These are phyloP conservation scores for Phialocephala sp. DNA, from an alignment of 2,329 filamentous ascomycete species.

Conservation along the genomic window DNA sequence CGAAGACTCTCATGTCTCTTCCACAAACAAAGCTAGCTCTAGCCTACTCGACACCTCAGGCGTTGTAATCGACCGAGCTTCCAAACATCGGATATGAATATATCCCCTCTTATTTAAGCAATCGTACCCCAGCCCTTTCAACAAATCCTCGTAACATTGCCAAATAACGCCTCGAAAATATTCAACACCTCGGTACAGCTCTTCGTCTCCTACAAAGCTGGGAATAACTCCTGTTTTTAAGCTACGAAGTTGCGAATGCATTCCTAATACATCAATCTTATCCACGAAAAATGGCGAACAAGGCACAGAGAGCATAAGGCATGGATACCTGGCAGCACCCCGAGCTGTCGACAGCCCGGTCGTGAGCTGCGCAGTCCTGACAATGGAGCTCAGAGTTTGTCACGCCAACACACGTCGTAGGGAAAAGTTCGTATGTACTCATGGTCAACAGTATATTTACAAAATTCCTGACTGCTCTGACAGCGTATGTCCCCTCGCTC, in stretches of 20 bases:
- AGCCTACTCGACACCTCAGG: neutral
- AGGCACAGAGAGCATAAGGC: neutral
- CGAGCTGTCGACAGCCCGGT: no score
- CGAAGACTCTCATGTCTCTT: neutral
- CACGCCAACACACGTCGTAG: no score
- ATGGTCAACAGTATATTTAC: slow-evolving; percentile 12
- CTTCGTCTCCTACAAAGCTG: neutral
- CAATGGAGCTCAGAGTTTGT: no score
- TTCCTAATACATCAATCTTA: neutral
- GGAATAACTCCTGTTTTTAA: neutral
- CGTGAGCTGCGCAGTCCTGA: no score
- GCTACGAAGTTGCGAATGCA: neutral
- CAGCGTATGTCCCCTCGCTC: neutral
- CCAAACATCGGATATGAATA: neutral
- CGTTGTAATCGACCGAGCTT: neutral
- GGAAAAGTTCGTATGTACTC: neutral
- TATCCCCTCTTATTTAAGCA: neutral
- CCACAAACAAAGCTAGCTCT: neutral
- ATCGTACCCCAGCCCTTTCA: neutral
- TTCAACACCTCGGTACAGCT: neutral
- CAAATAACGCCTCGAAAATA: neutral
- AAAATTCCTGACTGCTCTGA: slow-evolving; percentile 13
- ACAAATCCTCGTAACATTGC: neutral
- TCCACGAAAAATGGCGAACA: neutral
- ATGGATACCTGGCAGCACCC: no score